Conservation (phyloP, 2,329 filamentous ascomycete genomes). For the Alternaria sp. region DNA sequence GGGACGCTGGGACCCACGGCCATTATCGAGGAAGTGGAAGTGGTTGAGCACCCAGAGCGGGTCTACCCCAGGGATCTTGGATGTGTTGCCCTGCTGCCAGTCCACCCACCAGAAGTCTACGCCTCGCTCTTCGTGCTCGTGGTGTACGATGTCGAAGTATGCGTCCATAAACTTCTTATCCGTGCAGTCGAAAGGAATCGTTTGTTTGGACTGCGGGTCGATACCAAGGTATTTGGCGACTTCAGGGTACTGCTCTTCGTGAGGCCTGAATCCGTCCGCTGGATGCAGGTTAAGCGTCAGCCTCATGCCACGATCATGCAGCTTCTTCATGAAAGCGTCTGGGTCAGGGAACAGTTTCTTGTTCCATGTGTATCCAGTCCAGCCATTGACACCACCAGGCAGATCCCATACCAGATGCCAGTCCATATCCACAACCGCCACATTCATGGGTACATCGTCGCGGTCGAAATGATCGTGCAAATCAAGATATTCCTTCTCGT, state of each 20-base stretch:
- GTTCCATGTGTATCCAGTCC: conserved; percentile 70
- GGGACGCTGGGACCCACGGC: conserved; percentile 51
- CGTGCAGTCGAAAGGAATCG: conserved; percentile 64
- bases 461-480: conserved; percentile 64
- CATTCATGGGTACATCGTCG: conserved; percentile 62
- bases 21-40: conserved; percentile 65
- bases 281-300: conserved; percentile 68
- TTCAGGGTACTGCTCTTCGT: conserved; percentile 63
- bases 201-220: conserved; percentile 57
- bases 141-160: conserved; percentile 64
- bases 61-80: conserved; percentile 64
- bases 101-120: conserved; percentile 73
- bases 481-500: conserved; percentile 60
- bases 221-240: conserved; percentile 61
- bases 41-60: conserved; percentile 71
- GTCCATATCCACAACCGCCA: conserved; percentile 70
- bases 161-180: conserved; percentile 62
- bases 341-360: conserved; percentile 64
- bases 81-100: conserved; percentile 68
- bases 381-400: conserved; percentile 52
- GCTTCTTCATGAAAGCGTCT: conserved; percentile 55
- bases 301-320: conserved; percentile 61
- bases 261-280: conserved; percentile 62
- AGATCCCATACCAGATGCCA: conserved; percentile 63
- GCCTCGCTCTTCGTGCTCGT: conserved; percentile 61